Percentiles rank a stretch among this genome's conserved stretches.
phyloP scores from a whole-genome alignment of 1,284 basidiomycete genomes.

The Puccinia polysora region DNA sequence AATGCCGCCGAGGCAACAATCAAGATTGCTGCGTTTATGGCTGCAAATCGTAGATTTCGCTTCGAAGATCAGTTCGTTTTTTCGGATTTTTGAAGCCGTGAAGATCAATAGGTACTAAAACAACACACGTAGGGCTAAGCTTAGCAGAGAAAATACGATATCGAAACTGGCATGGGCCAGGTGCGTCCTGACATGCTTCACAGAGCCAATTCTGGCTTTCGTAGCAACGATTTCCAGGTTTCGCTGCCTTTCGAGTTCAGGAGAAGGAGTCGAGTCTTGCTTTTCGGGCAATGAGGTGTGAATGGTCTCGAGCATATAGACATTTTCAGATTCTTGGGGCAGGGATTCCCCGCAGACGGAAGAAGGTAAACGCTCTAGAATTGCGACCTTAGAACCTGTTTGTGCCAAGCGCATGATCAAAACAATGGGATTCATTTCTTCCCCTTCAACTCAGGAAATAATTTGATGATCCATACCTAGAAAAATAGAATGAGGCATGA shows the following conservation, averaged over 20 bases:
- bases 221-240: too few relatives aligned
- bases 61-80: neutral
- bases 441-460: neutral
- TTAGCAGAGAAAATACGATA: constrained; percentile 51
- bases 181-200: constrained; percentile 38
- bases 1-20: constrained; percentile 59
- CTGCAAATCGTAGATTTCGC: constrained; percentile 2
- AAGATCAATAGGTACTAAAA: too few relatives aligned
- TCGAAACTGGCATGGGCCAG: constrained; percentile 52
- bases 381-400: constrained; percentile 38
- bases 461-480: constrained; percentile 54
- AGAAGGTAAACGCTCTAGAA: constrained; percentile 12
- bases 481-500: constrained; percentile 84
- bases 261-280: too few relatives aligned
- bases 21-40: constrained; percentile 54
- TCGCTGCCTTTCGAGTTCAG: neutral
- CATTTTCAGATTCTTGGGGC: neutral
- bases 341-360: neutral
- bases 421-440: too few relatives aligned
- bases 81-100: too few relatives aligned
- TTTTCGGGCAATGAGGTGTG: neutral
- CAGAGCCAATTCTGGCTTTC: constrained; percentile 1
- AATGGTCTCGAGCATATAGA: neutral
- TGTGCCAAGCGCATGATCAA: too few relatives aligned
- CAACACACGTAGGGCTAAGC: constrained; percentile 48